Evolutionary conservation across 108 stramenopile genomes (phyloP).

Genomic region (Cyclotella choctawhatcheeana): DNA sequence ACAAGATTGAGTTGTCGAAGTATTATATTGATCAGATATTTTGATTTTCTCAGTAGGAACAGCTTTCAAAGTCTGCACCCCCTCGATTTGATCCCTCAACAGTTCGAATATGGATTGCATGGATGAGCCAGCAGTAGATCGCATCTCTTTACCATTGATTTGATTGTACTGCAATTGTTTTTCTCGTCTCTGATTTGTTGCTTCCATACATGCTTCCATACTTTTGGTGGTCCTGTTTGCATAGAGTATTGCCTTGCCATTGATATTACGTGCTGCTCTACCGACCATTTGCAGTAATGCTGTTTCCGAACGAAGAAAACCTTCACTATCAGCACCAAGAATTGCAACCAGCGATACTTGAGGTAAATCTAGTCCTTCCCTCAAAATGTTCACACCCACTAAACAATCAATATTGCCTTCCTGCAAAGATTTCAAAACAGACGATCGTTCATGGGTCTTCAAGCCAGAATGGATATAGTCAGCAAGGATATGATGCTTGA

Average conservation of each 20-base stretch:
- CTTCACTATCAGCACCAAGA: slow-evolving; percentile 76
- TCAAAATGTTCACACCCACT: slow-evolving; percentile 82
- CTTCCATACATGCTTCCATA: slow-evolving; percentile 72
- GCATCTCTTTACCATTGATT: neutral
- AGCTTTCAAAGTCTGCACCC: slow-evolving; percentile 17
- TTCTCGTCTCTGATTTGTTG: slow-evolving; percentile 26
- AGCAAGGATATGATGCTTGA: slow-evolving; percentile 54
- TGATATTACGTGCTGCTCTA: slow-evolving; percentile 71
- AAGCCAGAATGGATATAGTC: slow-evolving; percentile 80
- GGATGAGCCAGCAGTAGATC: slow-evolving; percentile 62
- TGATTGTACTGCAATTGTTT: neutral
- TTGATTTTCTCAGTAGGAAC: too few species aligned
- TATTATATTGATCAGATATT: too few species aligned
- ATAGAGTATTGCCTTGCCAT: slow-evolving; percentile 75
- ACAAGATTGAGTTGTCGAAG: too few species aligned
- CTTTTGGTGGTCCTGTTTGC: slow-evolving; percentile 66
- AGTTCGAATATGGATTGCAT: slow-evolving; percentile 68
- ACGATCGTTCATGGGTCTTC: slow-evolving; percentile 64
- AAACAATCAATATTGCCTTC: slow-evolving; percentile 71
- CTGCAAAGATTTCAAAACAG: slow-evolving; percentile 64
- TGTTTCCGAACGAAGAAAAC: slow-evolving; percentile 80
- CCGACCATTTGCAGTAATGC: slow-evolving; percentile 80
- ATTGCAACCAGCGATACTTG: slow-evolving; percentile 84
- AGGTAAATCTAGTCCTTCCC: slow-evolving; percentile 84
- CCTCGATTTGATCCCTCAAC: slow-evolving; percentile 58